Base-by-base conservation (phyloP, 2,329 filamentous ascomycete genomes). In the Dactylellina drechsleri region DNA sequence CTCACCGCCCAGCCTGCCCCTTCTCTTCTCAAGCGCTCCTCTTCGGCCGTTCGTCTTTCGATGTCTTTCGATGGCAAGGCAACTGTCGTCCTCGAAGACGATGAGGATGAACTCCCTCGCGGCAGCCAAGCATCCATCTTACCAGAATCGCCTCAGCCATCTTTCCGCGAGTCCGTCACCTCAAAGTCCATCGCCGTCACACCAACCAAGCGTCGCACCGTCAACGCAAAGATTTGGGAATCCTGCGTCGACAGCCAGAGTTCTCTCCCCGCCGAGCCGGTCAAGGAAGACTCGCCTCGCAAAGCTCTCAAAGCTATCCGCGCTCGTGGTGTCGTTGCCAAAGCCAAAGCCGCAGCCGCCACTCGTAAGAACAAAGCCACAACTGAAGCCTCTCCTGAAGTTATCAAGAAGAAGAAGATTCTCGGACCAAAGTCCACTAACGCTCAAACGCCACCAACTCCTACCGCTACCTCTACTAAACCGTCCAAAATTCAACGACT, bases 11-110 rank as follows among this genome's bases (percentile, higher is more conserved):
- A 65, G 23, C 77, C 75, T 2, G 36, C 50, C n/a, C 78, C 78
- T n/a, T 59, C 54, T 7, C 74, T 79, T 26, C 66, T 78, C 43
- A 78, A 77, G 50, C 71, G 77, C 10, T 77, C 76, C 1, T 77
- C 77, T 1, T 79, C 78, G 6, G 71, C 68, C 4, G 67, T 79
- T 40, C 77, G 78, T 40, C 75, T 79, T 4, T 78, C 78, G 0
- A 79, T 78, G 23, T 77, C 77, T 6, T 71, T 79, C 3, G 78
- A 79, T 12, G 78, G 78, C 15, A 79, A 79, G 57, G 78, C 78
- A 28, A 77, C 77, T 4, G 61, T 79, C 40, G 77, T 79, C 13
- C 75, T 79, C 31, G 77, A 78, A 15, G 76, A 79, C 41, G 64
- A 65, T 13, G 64, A 66, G 16, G 58, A 70, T 53, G 23, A 53